Conservation (phyloP, 306 rosid genomes). For the Prinsepia uniflora region DNA sequence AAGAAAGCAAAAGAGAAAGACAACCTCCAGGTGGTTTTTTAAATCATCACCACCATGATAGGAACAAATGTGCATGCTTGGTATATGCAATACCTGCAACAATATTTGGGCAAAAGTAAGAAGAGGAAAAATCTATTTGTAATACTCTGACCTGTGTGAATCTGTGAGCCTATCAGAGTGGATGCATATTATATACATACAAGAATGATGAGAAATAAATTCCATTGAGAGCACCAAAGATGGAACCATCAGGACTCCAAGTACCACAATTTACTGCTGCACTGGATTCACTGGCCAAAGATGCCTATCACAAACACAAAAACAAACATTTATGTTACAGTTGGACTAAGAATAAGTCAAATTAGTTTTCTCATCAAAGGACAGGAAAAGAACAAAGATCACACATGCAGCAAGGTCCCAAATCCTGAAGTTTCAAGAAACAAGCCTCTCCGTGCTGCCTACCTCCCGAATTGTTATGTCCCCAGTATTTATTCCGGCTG, state of each 20-base stretch:
- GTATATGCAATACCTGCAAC: slow-evolving; percentile 24
- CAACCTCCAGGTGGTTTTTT: slow-evolving; percentile 6
- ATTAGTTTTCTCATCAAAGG: background rate
- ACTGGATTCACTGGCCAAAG: slow-evolving; percentile 2
- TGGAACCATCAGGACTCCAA: slow-evolving; percentile 30
- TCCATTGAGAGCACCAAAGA: slow-evolving; percentile 5
- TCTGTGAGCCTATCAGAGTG: too few species aligned
- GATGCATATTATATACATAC: background rate
- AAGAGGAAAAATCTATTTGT: background rate
- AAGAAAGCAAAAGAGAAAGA: background rate
- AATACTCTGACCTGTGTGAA: background rate
- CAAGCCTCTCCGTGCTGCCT: slow-evolving; percentile 13
- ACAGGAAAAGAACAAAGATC: too few species aligned
- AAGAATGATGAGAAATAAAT: background rate
- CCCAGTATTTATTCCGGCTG: slow-evolving; percentile 19
- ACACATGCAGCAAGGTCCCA: slow-evolving; percentile 20
- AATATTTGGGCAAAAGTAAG: background rate
- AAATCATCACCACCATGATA: slow-evolving; percentile 16
- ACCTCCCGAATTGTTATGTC: slow-evolving; percentile 19
- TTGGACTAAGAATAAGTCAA: background rate
- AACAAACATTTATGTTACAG: background rate
- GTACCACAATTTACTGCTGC: slow-evolving; percentile 21
- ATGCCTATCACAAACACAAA: slow-evolving; percentile 1
- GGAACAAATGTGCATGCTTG: slow-evolving; percentile 22
- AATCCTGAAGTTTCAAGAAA: slow-evolving; percentile 6